These are phyloP conservation scores for Miscanthus lutarioriparius DNA, from an alignment of 176 grass and related monocot species.

Conservation along the genomic window DNA sequence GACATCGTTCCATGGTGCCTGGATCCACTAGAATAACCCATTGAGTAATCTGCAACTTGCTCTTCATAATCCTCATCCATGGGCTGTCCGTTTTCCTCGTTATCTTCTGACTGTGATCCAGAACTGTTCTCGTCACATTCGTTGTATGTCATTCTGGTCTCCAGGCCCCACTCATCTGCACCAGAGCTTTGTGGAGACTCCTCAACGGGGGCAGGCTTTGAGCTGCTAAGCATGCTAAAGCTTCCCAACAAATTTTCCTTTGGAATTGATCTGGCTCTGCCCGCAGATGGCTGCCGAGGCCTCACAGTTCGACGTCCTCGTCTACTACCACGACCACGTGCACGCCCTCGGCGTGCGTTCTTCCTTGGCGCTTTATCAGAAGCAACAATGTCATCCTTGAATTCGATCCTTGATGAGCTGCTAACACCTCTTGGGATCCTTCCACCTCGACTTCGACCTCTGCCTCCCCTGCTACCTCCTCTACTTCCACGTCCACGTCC, in stretches of 20 bases:
- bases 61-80: constrained; percentile 69
- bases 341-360: constrained; percentile 62
- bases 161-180: constrained; percentile 72
- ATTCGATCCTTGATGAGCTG: constrained; percentile 48
- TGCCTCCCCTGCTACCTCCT: constrained; percentile 63
- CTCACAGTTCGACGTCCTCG: constrained; percentile 78
- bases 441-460: constrained; percentile 76
- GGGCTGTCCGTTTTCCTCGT: constrained; percentile 58
- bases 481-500: constrained; percentile 81
- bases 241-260: constrained; percentile 84
- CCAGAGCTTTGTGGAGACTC: constrained; percentile 81
- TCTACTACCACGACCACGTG: constrained; percentile 63
- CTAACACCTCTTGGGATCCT: constrained; percentile 68
- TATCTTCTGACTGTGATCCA: constrained; percentile 57
- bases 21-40: constrained; percentile 40
- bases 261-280: constrained; percentile 55
- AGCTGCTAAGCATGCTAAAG: constrained; percentile 75
- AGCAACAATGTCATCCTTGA: constrained; percentile 45
- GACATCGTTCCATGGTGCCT: constrained; percentile 42
- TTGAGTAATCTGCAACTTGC: constrained; percentile 44
- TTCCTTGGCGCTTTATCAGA: constrained; percentile 56
- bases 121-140: constrained; percentile 60
- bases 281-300: constrained; percentile 67
- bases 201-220: constrained; percentile 44
- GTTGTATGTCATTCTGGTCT: constrained; percentile 47